These are phyloP conservation scores for Spathaspora arborariae DNA, from an alignment of 805 yeast genomes.

Conservation along the genomic window DNA sequence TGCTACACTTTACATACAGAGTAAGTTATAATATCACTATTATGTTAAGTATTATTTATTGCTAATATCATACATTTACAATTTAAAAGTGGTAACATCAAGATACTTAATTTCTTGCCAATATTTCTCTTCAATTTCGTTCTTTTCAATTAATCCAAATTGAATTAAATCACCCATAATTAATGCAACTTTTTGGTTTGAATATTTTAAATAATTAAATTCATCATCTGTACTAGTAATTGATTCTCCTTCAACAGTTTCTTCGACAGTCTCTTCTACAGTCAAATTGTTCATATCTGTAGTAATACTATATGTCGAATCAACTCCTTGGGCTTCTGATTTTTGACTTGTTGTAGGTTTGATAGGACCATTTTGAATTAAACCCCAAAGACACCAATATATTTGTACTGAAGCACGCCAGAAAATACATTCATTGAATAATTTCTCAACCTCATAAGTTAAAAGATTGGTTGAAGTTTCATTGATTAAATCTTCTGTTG, in stretches of 20 bases:
- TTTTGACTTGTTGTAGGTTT: constrained; percentile 10
- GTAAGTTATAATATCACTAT: too few species aligned
- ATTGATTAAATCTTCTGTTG: constrained; percentile 7
- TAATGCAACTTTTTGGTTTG: constrained; percentile 69
- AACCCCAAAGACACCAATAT: constrained; percentile 91
- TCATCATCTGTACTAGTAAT: constrained; percentile 49
- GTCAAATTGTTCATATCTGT: constrained; percentile 47
- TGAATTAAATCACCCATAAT: constrained; percentile 71
- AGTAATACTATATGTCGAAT: constrained; percentile 36
- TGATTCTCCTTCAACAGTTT: constrained; percentile 15
- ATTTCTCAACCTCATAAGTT: constrained; percentile 42
- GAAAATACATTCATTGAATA: constrained; percentile 60
- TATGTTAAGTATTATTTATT: neutral
- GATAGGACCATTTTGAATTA: constrained; percentile 65
- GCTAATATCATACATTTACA: constrained; percentile 12
- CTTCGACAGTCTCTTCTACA: constrained; percentile 10
- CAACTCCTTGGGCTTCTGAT: constrained; percentile 30
- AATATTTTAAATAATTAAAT: constrained; percentile 75
- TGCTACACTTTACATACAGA: too few species aligned
- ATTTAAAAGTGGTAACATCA: constrained; percentile 28
- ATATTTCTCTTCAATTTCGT: constrained; percentile 22
- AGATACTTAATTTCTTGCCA: constrained; percentile 34
- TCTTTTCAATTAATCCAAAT: constrained; percentile 45
- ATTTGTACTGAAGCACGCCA: constrained; percentile 83
- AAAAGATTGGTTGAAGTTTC: constrained; percentile 24